Percentiles rank a stretch among this genome's conserved stretches.
These are phyloP conservation scores for Penicillium robsamsonii DNA, from an alignment of 495 filamentous ascomycete species.

Conservation along the genomic window DNA sequence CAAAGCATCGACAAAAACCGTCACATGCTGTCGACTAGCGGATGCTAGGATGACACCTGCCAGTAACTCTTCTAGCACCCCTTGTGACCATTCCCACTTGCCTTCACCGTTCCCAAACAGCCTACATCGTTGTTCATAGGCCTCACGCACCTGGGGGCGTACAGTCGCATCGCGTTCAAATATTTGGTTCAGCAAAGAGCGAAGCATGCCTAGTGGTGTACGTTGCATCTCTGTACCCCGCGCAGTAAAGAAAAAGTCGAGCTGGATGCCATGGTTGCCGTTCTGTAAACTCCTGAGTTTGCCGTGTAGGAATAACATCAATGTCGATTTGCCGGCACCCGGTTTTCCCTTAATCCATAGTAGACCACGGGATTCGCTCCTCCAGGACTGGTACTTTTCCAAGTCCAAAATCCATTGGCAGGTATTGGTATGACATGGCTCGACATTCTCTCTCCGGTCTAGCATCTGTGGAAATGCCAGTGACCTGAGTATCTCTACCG, in stretches of 20 bases:
- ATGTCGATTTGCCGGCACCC: slow-evolving; percentile 49
- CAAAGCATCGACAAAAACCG: slow-evolving; percentile 23
- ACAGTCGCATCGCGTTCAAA: slow-evolving; percentile 5
- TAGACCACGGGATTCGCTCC: slow-evolving; percentile 21
- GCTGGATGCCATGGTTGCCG: neutral
- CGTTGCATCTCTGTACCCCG: slow-evolving; percentile 18
- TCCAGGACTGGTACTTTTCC: slow-evolving; percentile 35
- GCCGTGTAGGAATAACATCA: slow-evolving; percentile 28
- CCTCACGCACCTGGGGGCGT: slow-evolving; percentile 9
- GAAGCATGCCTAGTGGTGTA: slow-evolving; percentile 19
- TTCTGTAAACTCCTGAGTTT: slow-evolving; percentile 7
- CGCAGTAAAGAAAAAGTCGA: slow-evolving; percentile 23
- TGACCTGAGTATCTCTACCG: neutral
- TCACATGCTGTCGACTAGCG: slow-evolving; percentile 6
- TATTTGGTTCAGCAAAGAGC: slow-evolving; percentile 18
- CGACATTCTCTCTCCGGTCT: slow-evolving; percentile 16
- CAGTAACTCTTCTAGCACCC: slow-evolving; percentile 12
- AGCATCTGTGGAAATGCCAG: slow-evolving; percentile 20
- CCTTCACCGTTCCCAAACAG: slow-evolving; percentile 5
- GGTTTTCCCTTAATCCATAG: slow-evolving; percentile 53
- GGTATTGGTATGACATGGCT: slow-evolving; percentile 29
- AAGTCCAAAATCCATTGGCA: slow-evolving; percentile 40
- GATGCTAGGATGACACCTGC: slow-evolving; percentile 10
- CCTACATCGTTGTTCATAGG: slow-evolving; percentile 11
- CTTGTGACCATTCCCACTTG: slow-evolving; percentile 19